Conservation (phyloP, 305 asterid species). For the Fraxinus albicans region DNA sequence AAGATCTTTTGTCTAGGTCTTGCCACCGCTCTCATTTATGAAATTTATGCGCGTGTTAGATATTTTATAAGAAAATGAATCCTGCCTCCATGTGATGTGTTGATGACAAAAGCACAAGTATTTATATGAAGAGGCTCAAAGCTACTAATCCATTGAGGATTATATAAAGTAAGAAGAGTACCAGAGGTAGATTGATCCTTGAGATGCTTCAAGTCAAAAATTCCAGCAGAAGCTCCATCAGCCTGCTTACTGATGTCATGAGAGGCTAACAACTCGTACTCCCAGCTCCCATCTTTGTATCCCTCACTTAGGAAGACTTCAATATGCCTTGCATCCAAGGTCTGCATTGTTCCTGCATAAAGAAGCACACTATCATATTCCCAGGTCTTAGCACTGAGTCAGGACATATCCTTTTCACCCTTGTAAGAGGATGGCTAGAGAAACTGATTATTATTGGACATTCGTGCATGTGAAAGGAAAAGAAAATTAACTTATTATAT, state of each 20-base stretch:
- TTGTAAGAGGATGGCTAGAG: not conserved
- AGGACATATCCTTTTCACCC: not conserved
- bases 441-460: not conserved
- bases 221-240: constrained; percentile 75
- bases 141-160: not conserved
- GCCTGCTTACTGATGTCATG: constrained; percentile 54
- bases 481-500: not conserved
- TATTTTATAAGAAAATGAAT: not conserved
- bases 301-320: constrained; percentile 76
- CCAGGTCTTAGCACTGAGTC: not conserved
- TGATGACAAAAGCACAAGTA: not conserved
- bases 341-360: constrained; percentile 92
- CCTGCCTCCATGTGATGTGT: not conserved
- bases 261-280: constrained; percentile 61
- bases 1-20: not conserved
- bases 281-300: constrained; percentile 76
- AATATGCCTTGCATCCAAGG: constrained; percentile 85
- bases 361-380: not conserved
- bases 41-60: not conserved
- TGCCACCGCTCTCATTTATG: not conserved
- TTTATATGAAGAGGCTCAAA: not conserved
- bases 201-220: constrained; percentile 78
- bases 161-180: constrained; percentile 27
- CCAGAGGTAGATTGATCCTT: constrained; percentile 69
- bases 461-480: not conserved